phyloP scores from a whole-genome alignment of 371 early-diverging fungal species.

The Circinella umbellata region DNA sequence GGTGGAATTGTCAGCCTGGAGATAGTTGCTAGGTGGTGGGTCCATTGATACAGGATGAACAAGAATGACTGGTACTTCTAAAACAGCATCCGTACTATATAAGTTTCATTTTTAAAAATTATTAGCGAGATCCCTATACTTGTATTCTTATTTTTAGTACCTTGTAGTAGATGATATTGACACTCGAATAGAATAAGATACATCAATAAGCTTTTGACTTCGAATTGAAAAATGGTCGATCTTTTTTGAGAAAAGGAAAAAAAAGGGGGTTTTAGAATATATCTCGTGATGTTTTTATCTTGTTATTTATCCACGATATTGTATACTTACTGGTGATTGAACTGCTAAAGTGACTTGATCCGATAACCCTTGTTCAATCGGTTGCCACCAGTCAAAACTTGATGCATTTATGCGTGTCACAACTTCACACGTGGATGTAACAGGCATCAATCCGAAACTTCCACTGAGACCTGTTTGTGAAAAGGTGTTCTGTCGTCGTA shows the following conservation, averaged over 20 bases:
- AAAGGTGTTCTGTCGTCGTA: conserved; percentile 34
- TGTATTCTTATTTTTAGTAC: conserved; percentile 10
- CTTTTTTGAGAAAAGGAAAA: background rate
- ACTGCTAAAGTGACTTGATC: conserved; percentile 31
- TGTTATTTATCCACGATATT: background rate
- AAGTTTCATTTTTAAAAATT: background rate
- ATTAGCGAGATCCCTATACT: background rate
- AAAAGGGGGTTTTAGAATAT: too few species aligned
- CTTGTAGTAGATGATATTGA: conserved; percentile 23
- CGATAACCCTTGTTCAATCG: conserved; percentile 19
- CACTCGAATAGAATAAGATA: conserved; percentile 26
- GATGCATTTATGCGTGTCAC: conserved; percentile 17
- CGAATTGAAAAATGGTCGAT: conserved; percentile 22
- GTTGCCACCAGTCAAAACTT: conserved; percentile 35
- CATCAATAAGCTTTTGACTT: conserved; percentile 31
- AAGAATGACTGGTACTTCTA: conserved; percentile 33
- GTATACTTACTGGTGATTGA: conserved; percentile 31
- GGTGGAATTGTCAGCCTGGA: background rate
- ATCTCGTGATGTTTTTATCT: background rate
- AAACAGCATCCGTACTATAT: conserved; percentile 24
- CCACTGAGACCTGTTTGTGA: conserved; percentile 12
- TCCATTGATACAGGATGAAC: conserved; percentile 43
- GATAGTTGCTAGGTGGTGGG: conserved; percentile 34
- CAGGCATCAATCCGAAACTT: conserved; percentile 19
- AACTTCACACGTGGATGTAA: conserved; percentile 28